These are phyloP conservation scores for Chaetomiaceae sp. DNA, from an alignment of 2,329 filamentous ascomycete species.

Conservation along the genomic window DNA sequence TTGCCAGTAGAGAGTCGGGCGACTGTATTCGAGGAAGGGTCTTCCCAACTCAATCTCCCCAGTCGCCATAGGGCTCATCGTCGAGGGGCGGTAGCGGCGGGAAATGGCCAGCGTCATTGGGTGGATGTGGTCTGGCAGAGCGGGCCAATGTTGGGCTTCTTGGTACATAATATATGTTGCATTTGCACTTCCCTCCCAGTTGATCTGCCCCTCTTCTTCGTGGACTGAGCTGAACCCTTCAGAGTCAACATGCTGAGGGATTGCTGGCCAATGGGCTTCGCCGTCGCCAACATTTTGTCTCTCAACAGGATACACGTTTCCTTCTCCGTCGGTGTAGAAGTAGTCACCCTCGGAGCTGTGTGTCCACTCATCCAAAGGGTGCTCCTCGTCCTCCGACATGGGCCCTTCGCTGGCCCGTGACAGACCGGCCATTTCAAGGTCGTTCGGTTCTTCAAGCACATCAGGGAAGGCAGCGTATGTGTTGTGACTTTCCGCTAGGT, in stretches of 20 bases:
- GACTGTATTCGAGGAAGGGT: not conserved
- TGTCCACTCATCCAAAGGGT: not conserved
- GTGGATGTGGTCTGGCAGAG: not conserved
- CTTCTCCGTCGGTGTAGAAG: conserved; percentile 23
- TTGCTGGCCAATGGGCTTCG: not conserved
- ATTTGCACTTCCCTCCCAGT: not conserved
- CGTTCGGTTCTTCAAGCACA: not conserved
- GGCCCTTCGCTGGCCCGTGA: not conserved
- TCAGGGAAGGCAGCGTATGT: not conserved
- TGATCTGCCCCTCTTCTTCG: not conserved
- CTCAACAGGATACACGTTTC: conserved; percentile 19
- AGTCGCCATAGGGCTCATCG: not conserved
- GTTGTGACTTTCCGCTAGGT: not conserved
- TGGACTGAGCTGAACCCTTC: conserved; percentile 1
- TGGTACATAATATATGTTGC: conserved; percentile 21
- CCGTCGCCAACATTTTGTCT: not conserved
- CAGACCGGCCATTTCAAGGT: not conserved
- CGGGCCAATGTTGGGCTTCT: conserved; percentile 10
- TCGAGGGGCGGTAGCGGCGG: not conserved
- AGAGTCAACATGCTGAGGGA: not conserved
- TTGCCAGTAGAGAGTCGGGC: not conserved
- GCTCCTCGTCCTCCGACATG: not conserved
- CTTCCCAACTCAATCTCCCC: not conserved
- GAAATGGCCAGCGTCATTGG: not conserved
- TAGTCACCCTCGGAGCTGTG: conserved; percentile 21